Evolutionary conservation across 2,329 filamentous ascomycete species (phyloP).

Genomic region (Emmonsiellopsis sp.): DNA sequence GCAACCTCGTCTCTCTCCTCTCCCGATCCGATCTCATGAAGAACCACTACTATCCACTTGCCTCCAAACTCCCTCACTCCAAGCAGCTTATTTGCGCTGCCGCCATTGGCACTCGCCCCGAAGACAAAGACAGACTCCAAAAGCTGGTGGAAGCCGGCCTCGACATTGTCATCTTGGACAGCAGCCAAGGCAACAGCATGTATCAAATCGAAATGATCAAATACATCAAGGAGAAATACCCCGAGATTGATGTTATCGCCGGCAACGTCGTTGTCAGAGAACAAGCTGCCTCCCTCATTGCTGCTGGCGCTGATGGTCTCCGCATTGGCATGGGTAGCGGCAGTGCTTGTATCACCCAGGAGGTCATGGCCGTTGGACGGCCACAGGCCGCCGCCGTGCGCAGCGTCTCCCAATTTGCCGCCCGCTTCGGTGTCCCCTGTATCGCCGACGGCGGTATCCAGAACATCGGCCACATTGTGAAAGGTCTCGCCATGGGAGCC

Average conservation of each 20-base stretch:
- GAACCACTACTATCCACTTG: slow-evolving; percentile 93
- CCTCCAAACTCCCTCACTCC: slow-evolving; percentile 90
- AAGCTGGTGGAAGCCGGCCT: slow-evolving; percentile 90
- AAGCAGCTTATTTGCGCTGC: slow-evolving; percentile 97
- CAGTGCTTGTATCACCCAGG: slow-evolving; percentile 96
- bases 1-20: slow-evolving; percentile 85
- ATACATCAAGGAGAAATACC: slow-evolving; percentile 82
- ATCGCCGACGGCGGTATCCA: slow-evolving; percentile 97
- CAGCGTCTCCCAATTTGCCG: slow-evolving; percentile 81
- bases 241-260: slow-evolving; percentile 84
- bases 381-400: slow-evolving; percentile 91
- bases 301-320: slow-evolving; percentile 88
- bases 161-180: slow-evolving; percentile 91
- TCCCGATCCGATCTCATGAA: slow-evolving; percentile 95
- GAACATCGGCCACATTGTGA: slow-evolving; percentile 98
- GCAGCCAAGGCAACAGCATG: slow-evolving; percentile 95
- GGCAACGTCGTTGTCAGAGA: slow-evolving; percentile 98
- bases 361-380: slow-evolving; percentile 97
- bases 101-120: slow-evolving; percentile 87
- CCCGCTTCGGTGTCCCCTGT: slow-evolving; percentile 89
- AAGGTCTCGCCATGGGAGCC: slow-evolving; percentile 88
- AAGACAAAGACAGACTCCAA: slow-evolving; percentile 79
- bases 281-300: slow-evolving; percentile 86
- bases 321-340: slow-evolving; percentile 98
- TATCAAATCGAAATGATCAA: slow-evolving; percentile 99